A percentile compares a stretch with the other conserved stretches of the same genome.
Conservation (phyloP, 208 protist genomes). For the Leishmania martiniquensis region DNA sequence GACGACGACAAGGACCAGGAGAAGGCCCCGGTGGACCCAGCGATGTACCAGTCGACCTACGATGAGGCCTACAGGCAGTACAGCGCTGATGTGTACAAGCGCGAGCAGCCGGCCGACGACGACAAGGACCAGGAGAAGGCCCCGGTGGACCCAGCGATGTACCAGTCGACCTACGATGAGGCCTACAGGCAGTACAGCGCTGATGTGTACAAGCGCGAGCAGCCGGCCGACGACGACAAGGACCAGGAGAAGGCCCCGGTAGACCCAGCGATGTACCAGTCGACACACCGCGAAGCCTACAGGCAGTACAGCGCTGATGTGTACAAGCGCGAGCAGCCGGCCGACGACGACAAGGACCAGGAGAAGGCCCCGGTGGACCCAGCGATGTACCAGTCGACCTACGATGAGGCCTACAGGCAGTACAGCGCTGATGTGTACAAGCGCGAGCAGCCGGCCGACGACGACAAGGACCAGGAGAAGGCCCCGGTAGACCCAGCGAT, state of each 20-base stretch:
- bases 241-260: slow-evolving; percentile 12
- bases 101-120: no score
- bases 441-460: slow-evolving; percentile 4
- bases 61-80: slow-evolving; percentile 11
- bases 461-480: background rate
- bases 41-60: slow-evolving; percentile 31
- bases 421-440: slow-evolving; percentile 24
- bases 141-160: slow-evolving; percentile 31
- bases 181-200: slow-evolving; percentile 39
- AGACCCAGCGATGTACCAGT: slow-evolving; percentile 31
- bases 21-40: no score
- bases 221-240: slow-evolving; percentile 13
- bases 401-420: slow-evolving; percentile 24
- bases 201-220: slow-evolving; percentile 43
- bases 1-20: no score
- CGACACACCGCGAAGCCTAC: slow-evolving; percentile 18
- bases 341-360: background rate
- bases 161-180: slow-evolving; percentile 51
- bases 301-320: slow-evolving; percentile 25
- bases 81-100: slow-evolving; percentile 7
- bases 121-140: no score
- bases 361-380: slow-evolving; percentile 20
- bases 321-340: slow-evolving; percentile 16
- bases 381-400: slow-evolving; percentile 29
- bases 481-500: slow-evolving; percentile 27